Evolutionary conservation across 176 grass and related monocot genomes (phyloP), one percentile per base, ranked within the genome.

Genomic region (Avena atlantica): DNA sequence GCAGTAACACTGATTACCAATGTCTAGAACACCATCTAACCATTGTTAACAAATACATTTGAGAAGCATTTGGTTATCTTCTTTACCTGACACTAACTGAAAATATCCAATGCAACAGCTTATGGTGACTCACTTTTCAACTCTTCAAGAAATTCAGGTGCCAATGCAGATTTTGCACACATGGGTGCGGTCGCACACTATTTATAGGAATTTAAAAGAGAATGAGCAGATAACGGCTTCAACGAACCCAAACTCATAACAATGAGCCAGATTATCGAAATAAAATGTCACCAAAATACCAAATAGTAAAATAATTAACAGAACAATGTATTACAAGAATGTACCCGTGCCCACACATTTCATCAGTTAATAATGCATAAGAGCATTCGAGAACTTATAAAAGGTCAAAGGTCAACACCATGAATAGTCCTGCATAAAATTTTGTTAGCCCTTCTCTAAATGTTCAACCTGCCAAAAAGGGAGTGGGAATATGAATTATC

Each of bases 401-500:
- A 48, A 15, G 70, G 65, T 83, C 58, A 73, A 84, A 50, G 27
- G 6, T 48, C 48, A 45, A 78, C 1, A 37, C 51, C 52, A 83
- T 19, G 61, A 60, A 76, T 81, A 34, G 2, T 70, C 71, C 80
- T 79, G 61, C 80, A 91, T 44, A 60, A 86, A 86, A 67, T 40
- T 75, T 66, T 83, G 53, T 86, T 88, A 93, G 84, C 49, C 55
- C 23, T 65, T 52, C 51, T 66, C 57, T 78, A 81, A 81, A 51
- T 60, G 64, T 71, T 61, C 65, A 60, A 50, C 51, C 65, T 75
- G 70, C 63, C 29, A 83, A 80, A 79, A 87, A 53, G 27, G 36
- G 79, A 86, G 44, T 15, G 17, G 66, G 73, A 80, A 77, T 72
- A 90, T 82, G 55, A 92, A 58, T 80, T 83, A 73, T 88, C 69